Percentiles rank a stretch among this genome's conserved stretches.
Conservation (phyloP, 2,329 filamentous ascomycete genomes). For the Cadophora sp. region DNA sequence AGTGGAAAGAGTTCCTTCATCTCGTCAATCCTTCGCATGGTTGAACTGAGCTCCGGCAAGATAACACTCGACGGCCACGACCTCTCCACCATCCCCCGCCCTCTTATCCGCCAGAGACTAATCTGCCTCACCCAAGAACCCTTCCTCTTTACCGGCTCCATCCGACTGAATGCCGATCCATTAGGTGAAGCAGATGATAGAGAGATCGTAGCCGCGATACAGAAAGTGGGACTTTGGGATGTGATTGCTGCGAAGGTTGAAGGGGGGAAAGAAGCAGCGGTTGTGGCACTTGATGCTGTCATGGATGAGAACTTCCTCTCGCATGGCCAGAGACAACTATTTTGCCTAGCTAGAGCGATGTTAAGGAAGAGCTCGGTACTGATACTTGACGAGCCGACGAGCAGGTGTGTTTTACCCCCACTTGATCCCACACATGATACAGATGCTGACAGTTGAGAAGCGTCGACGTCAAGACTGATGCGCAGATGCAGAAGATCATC, state of each 20-base stretch:
- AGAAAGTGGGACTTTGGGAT: slow-evolving; percentile 68
- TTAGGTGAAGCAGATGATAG: slow-evolving; percentile 49
- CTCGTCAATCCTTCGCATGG: slow-evolving; percentile 60
- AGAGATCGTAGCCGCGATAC: slow-evolving; percentile 82
- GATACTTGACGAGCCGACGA: slow-evolving; percentile 44
- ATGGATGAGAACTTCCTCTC: slow-evolving; percentile 42
- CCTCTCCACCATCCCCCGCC: slow-evolving; percentile 42
- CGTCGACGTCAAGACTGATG: slow-evolving; percentile 42
- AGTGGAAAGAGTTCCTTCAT: slow-evolving; percentile 54
- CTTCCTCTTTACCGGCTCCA: slow-evolving; percentile 47
- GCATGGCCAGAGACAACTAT: slow-evolving; percentile 55
- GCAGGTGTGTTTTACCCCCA: slow-evolving; percentile 21
- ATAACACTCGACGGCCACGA: slow-evolving; percentile 39
- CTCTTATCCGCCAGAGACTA: slow-evolving; percentile 49
- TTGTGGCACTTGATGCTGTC: slow-evolving; percentile 1
- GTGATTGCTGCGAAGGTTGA: slow-evolving; percentile 17
- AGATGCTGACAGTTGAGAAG: slow-evolving; percentile 12
- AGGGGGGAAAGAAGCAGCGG: neutral
- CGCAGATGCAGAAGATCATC: slow-evolving; percentile 49
- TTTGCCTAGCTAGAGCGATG: slow-evolving; percentile 54
- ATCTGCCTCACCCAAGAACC: slow-evolving; percentile 53
- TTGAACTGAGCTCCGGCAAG: slow-evolving; percentile 76
- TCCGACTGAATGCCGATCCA: slow-evolving; percentile 49
- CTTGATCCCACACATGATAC: too few species aligned
- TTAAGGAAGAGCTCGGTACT: slow-evolving; percentile 44